Percentiles rank a stretch among this genome's conserved stretches.
These are phyloP conservation scores for Euphrasia arctica DNA, from an alignment of 305 asterid species.

Conservation along the genomic window DNA sequence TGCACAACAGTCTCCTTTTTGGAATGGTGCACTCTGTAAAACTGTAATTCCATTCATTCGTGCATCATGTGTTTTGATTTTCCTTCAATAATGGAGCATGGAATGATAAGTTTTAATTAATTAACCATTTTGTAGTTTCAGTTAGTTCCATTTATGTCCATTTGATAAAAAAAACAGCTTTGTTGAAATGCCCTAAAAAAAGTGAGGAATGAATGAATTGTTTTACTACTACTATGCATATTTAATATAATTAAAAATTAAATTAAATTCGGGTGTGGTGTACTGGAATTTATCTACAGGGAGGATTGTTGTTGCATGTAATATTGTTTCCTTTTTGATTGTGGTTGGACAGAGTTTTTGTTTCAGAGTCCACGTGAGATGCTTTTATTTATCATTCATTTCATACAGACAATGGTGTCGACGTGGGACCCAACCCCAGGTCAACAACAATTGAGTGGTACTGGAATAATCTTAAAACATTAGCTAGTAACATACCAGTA, in stretches of 20 bases:
- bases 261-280: too few relatives aligned
- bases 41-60: background rate
- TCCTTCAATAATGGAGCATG: conserved; percentile 9
- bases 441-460: conserved; percentile 22
- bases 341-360: conserved; percentile 61
- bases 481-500: too few relatives aligned
- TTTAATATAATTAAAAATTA: too few relatives aligned
- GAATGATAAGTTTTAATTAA: background rate
- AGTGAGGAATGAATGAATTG: background rate
- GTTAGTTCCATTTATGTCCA: conserved; percentile 20
- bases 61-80: conserved; percentile 2
- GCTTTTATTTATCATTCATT: conserved; percentile 62
- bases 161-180: conserved; percentile 29
- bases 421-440: conserved; percentile 45
- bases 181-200: conserved; percentile 24
- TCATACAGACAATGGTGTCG: conserved; percentile 69
- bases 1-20: background rate
- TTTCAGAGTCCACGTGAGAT: conserved; percentile 86
- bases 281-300: too few relatives aligned
- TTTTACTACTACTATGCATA: too few relatives aligned
- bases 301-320: background rate
- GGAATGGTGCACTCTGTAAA: background rate
- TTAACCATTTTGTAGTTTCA: background rate
- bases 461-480: too few relatives aligned
- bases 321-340: conserved; percentile 29